Evolutionary conservation across 495 filamentous ascomycete genomes (phyloP), one percentile per base, ranked within the genome.

Genomic region (Ramalina intermedia): DNA sequence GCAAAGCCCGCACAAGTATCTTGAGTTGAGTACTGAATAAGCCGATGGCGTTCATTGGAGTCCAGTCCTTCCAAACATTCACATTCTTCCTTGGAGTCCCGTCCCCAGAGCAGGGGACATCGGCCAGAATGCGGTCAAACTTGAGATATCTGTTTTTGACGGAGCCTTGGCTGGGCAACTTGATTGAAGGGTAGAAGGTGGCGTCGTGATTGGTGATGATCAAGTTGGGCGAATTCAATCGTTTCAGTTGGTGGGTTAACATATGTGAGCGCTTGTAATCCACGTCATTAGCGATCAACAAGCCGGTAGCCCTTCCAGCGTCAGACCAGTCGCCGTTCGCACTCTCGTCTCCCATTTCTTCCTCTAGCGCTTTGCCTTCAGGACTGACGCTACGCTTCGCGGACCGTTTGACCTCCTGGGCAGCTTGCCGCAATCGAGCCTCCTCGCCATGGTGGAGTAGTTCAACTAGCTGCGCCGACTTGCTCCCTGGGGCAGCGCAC

Each of bases 191-290:
- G 64, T 85, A 98, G 74, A 94, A 80, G 21, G 88, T 95, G 27
- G 93, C 91, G 62, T 98, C 93, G 65, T 98, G 91, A 60, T 98
- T 96, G 17, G 86, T 96, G 55, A 98, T 90, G 51, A 98, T 86
- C 58, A 98, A 67, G 60, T 98, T 98, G 1, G 91, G 91, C 16
- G 93, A 96, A 55, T 87, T 94, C 29, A 98, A 71, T 50, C 91
- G 81, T 70, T 98, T 98, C 56, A 94, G 83, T 64, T 98, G 91
- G 61, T 98, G 91, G 52, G 95, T 84, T 52, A 98, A 68, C 85
- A 98, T 90, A 63, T 96, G 90, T 18, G 83, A 81, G 49, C 91
- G 82, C 72, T 86, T 91, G 70, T 94, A 93, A 61, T 98, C 93
- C 49, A 78, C 79, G 59, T 98, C 91, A 62, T 98, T 98, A 41